A percentile compares a stretch with the other conserved stretches of the same genome.
Conservation (phyloP, 192 early-diverging fungal species). For the Linnemannia zychae region DNA sequence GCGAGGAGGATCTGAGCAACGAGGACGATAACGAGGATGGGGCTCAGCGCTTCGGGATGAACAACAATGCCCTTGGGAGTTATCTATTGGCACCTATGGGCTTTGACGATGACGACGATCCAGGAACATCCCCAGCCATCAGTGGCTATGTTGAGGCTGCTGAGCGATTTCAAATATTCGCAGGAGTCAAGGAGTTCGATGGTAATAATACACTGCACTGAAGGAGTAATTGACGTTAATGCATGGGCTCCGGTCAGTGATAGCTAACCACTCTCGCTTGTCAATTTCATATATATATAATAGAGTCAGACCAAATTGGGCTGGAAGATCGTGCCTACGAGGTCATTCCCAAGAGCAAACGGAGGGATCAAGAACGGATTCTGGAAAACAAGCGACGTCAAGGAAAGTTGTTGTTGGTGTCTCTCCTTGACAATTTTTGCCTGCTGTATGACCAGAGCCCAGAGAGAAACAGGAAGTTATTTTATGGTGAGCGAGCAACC, state of each 20-base stretch:
- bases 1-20: background rate
- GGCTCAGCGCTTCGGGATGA: background rate
- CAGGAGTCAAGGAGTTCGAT: slow-evolving; percentile 52
- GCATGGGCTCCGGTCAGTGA: background rate
- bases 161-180: slow-evolving; percentile 48
- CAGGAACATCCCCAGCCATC: slow-evolving; percentile 8
- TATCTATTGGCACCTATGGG: slow-evolving; percentile 49
- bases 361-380: slow-evolving; percentile 42
- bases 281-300: background rate
- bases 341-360: slow-evolving; percentile 46
- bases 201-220: slow-evolving; percentile 2
- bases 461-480: slow-evolving; percentile 86
- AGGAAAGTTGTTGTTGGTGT: slow-evolving; percentile 87
- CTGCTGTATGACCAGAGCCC: slow-evolving; percentile 88
- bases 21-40: slow-evolving; percentile 4
- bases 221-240: background rate
- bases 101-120: slow-evolving; percentile 41
- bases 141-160: slow-evolving; percentile 43
- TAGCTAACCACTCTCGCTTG: background rate
- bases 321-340: slow-evolving; percentile 29
- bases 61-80: slow-evolving; percentile 22
- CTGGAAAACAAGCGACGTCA: slow-evolving; percentile 57
- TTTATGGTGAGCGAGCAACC: slow-evolving; percentile 63
- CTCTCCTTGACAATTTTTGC: slow-evolving; percentile 93
- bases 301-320: slow-evolving; percentile 56